Base-by-base conservation (phyloP, 495 filamentous ascomycete species). In the Xylaria castorea region DNA sequence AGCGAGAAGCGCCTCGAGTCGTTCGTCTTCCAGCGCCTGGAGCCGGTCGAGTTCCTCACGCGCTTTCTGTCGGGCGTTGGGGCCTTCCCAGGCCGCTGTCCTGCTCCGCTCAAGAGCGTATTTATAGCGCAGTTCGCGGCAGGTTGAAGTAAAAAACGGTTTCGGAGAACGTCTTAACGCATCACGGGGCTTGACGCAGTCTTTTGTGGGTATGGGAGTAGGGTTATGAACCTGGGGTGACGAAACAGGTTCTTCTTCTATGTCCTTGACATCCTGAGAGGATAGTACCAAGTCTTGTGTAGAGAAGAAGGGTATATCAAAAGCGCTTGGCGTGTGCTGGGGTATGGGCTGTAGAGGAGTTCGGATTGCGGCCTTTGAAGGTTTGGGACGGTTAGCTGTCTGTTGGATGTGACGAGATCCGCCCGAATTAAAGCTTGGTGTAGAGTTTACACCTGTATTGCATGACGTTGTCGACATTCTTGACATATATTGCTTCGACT, bases 241-340 rank as follows among this genome's bases (percentile, higher is more conserved):
- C 22, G 53, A 75, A 70, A 22, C 67, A 50, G 50, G 73, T 71
- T 46, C 76, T 75, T 70, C 75, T 48, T 81, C 81, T 22, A 87
- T 73, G 30, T 87, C 85, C 38, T 76, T 78, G 5, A 87, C 62
- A 32, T 87, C 85, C 73, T 87, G 85, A 1, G 85, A 85, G 0
- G 84, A 86, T 14, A 86, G 67, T 1, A 78, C 53, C 0, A 85
- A 64, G 72, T 87, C 85, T 65, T 86, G 85, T 0, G 85, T 84
- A 5, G 79, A 85, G 46, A 85, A 74, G 46, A 84, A 80, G 0
- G 79, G 75, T 3, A 79, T 73, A 11, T 79, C 72, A 25, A 74
- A 73, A 44, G 51, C 38, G 0, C 73, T 74, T 1, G 62, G 25
- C 57, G 67, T 44, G 27, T 68, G 9, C 42, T 16, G 34, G 14